Percentiles rank a stretch among this genome's conserved stretches.
phyloP scores from a whole-genome alignment of 441 rosid species.

The Raphanus hybrid region DNA sequence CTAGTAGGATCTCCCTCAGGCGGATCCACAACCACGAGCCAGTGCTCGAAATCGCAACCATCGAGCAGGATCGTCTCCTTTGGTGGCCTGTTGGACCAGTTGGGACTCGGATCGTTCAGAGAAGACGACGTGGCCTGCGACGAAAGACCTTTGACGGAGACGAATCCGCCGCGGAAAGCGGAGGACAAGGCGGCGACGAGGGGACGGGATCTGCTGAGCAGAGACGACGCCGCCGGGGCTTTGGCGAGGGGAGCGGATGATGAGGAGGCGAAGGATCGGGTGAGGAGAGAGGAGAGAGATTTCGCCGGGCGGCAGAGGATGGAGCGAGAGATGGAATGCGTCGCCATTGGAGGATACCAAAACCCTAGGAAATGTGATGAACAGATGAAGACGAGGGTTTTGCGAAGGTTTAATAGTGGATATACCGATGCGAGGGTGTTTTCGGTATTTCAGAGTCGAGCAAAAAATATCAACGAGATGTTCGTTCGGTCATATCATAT shows the following conservation, averaged over 20 bases:
- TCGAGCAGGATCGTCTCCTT: conserved; percentile 87
- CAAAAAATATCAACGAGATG: neutral
- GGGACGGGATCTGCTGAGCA: conserved; percentile 46
- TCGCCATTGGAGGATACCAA: conserved; percentile 48
- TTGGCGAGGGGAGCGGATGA: conserved; percentile 36
- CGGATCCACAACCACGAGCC: conserved; percentile 85
- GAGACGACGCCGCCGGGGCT: conserved; percentile 25
- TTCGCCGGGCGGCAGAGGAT: conserved; percentile 41
- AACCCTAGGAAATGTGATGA: conserved; percentile 34
- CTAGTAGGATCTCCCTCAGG: conserved; percentile 71
- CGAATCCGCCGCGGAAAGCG: conserved; percentile 26
- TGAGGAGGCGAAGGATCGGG: conserved; percentile 50
- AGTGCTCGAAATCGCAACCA: conserved; percentile 89
- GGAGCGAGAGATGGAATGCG: conserved; percentile 42
- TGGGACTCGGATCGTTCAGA: conserved; percentile 67
- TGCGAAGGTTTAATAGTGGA: conserved; percentile 31
- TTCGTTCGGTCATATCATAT: neutral
- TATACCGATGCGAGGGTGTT: conserved; percentile 3
- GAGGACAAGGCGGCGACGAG: conserved; percentile 39
- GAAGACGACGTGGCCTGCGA: conserved; percentile 61
- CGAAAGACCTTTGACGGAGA: conserved; percentile 44
- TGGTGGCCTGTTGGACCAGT: conserved; percentile 85
- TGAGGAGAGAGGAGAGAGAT: conserved; percentile 39
- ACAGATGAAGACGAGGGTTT: conserved; percentile 40
- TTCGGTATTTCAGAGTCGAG: neutral